Evolutionary conservation across 192 early-diverging fungal genomes (phyloP).

Genomic region (Coemansia erecta): DNA sequence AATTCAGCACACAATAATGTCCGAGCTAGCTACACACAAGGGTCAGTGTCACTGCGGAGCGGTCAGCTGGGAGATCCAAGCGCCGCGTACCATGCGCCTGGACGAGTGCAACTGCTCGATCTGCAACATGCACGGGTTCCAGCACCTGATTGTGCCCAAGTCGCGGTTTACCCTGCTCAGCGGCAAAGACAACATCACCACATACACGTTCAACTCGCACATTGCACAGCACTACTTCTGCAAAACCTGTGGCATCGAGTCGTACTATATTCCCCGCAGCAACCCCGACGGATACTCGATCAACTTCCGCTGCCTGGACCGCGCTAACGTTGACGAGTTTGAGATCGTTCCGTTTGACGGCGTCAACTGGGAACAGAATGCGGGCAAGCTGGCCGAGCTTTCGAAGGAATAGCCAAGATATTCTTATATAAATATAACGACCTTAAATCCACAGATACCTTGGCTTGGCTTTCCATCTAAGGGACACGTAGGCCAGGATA

Average conservation of each 20-base stretch:
- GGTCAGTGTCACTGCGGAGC: slow-evolving; percentile 44
- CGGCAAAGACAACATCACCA: slow-evolving; percentile 36
- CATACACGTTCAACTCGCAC: slow-evolving; percentile 56
- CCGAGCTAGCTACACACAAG: slow-evolving; percentile 21
- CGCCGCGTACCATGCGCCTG: slow-evolving; percentile 25
- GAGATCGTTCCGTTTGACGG: slow-evolving; percentile 41
- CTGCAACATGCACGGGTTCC: slow-evolving; percentile 40
- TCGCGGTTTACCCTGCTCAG: slow-evolving; percentile 29
- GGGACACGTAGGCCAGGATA: slow-evolving; percentile 40
- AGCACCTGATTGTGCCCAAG: slow-evolving; percentile 41
- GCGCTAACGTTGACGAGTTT: slow-evolving; percentile 18
- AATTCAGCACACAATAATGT: too few species aligned
- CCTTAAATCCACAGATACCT: slow-evolving; percentile 44
- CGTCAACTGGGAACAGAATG: slow-evolving; percentile 44
- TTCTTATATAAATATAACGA: not conserved
- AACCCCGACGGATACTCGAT: slow-evolving; percentile 54
- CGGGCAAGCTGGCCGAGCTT: slow-evolving; percentile 21
- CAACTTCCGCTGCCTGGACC: slow-evolving; percentile 46
- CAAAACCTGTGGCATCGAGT: slow-evolving; percentile 48
- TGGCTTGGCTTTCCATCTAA: slow-evolving; percentile 52
- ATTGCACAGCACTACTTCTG: slow-evolving; percentile 55
- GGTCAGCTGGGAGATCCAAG: slow-evolving; percentile 39
- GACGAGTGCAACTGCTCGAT: slow-evolving; percentile 51
- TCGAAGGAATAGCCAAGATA: slow-evolving; percentile 25
- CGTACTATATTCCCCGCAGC: slow-evolving; percentile 52